Evolutionary conservation across 768 basidiomycete species (phyloP).

Genomic region (Austroboletus eburneus): DNA sequence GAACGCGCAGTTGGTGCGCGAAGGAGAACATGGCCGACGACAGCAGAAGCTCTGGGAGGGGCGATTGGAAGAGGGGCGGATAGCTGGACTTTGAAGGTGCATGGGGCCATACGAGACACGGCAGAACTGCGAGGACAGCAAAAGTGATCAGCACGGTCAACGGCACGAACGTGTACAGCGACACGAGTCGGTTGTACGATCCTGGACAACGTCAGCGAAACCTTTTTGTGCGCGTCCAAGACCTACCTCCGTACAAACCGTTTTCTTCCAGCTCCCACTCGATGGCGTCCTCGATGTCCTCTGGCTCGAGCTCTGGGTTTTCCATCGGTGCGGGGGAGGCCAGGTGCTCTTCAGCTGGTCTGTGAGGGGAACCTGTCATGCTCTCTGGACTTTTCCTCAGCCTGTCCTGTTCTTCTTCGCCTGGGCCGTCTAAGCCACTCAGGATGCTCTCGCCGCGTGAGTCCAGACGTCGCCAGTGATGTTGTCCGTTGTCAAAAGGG

Average conservation of each 20-base stretch:
- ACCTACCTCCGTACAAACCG: constrained; percentile 48
- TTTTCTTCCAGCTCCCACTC: constrained; percentile 45
- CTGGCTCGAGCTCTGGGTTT: constrained; percentile 20
- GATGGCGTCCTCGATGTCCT: constrained; percentile 40
- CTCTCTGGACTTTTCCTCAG: constrained; percentile 35
- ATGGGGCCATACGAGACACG: constrained; percentile 44
- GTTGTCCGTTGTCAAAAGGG: constrained; percentile 20
- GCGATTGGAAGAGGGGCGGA: constrained; percentile 50
- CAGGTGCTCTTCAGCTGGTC: constrained; percentile 37
- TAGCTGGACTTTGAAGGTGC: constrained; percentile 40
- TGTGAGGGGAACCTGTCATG: constrained; percentile 25
- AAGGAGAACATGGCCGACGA: constrained; percentile 51
- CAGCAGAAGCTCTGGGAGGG: constrained; percentile 60
- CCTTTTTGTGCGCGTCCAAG: not conserved
- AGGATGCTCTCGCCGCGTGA: constrained; percentile 32
- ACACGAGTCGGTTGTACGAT: constrained; percentile 53
- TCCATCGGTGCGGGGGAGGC: constrained; percentile 7
- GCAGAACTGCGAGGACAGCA: constrained; percentile 46
- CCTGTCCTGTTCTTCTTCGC: constrained; percentile 22
- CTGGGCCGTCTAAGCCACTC: constrained; percentile 26
- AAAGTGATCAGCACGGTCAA: constrained; percentile 48
- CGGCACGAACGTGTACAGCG: constrained; percentile 60
- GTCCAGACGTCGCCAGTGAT: constrained; percentile 30
- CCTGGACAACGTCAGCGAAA: constrained; percentile 37
- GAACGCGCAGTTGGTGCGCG: constrained; percentile 30